Base-by-base conservation (phyloP, 2,329 filamentous ascomycete species). In the Alternaria metachromatica region DNA sequence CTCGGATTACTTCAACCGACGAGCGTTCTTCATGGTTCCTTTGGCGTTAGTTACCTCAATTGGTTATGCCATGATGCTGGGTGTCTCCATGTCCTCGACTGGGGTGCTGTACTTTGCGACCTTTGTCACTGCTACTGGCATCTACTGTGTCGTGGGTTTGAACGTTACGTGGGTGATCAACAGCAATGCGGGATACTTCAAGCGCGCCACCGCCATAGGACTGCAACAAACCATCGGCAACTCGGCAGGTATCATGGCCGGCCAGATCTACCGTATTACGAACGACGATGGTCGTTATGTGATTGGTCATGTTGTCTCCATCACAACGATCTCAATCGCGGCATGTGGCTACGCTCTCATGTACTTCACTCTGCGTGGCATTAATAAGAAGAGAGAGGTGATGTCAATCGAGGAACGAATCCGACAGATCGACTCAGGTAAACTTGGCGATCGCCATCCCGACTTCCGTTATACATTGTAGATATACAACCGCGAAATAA, bases 91-190 rank as follows among this genome's bases (percentile, higher is more conserved):
- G 63, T 30, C 55, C 8, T 64, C 54, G 9, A 64, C 64, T 1
- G 81, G 82, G 51, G 79, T 85, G 46, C 75, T 81, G 11, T 84
- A 84, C 61, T 82, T 83, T 69, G 84, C 83, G 10, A 80, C 86
- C 4, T 87, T 83, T 69, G 82, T 87, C 46, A 82, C 84, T 11
- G 82, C 84, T 11, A 74, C 83, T 0, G 86, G 85, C 10, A 84
- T 84, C 1, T 87, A 87, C 73, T 84, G 85, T 2, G 83, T 83
- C 20, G 85, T 86, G 0, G 85, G 85, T 0, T 83, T 84, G 0
- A 87, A 86, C 75, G 68, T 88, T 41, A 83, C 82, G 5, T 88
- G 86, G 86, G 84, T 82, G 0, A 80, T 87, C 58, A 87, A 87
- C 71, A 87, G 79, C 81, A 72, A 66, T 73, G 64, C 66, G 3